A percentile compares a stretch with the other conserved stretches of the same genome.
Evolutionary conservation across 75 land plant genomes (phyloP).

Genomic region (Cryptomeria japonica): DNA sequence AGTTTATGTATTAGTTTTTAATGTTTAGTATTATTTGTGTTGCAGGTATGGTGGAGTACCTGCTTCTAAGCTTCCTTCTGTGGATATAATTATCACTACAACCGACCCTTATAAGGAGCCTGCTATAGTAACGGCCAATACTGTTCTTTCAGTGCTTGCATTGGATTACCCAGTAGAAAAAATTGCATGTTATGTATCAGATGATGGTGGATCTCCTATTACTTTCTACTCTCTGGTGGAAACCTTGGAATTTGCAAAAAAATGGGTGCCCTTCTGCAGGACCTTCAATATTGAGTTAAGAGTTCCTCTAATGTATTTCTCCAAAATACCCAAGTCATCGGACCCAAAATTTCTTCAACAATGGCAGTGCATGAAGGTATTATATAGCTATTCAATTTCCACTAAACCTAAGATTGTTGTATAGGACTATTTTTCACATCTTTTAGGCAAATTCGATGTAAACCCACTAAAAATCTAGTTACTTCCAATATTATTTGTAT

Average conservation of each 20-base stretch:
- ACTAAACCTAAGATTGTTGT: not conserved
- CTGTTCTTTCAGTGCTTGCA: conserved; percentile 12
- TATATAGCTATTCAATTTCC: not conserved
- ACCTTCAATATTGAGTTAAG: conserved; percentile 23
- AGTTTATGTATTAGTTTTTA: not conserved
- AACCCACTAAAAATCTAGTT: not conserved
- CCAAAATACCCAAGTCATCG: not conserved
- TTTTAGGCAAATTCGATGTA: not conserved
- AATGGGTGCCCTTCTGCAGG: conserved; percentile 58
- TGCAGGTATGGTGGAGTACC: conserved; percentile 8
- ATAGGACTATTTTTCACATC: not conserved
- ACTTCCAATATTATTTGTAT: no score
- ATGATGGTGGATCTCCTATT: conserved; percentile 23
- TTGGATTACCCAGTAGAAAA: conserved; percentile 20
- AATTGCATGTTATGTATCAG: conserved; percentile 20
- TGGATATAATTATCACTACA: conserved; percentile 11
- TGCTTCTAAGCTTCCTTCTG: conserved; percentile 11
- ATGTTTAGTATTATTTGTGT: not conserved
- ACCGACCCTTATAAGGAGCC: conserved; percentile 11
- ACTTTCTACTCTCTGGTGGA: conserved; percentile 35
- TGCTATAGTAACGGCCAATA: conserved; percentile 2
- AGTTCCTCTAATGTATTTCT: conserved; percentile 35
- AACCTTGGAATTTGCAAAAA: conserved; percentile 38
- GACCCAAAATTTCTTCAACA: conserved; percentile 15
- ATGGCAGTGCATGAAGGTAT: conserved; percentile 28